Evolutionary conservation across 2,329 filamentous ascomycete species (phyloP).

Genomic region (Microdochium bolleyi): DNA sequence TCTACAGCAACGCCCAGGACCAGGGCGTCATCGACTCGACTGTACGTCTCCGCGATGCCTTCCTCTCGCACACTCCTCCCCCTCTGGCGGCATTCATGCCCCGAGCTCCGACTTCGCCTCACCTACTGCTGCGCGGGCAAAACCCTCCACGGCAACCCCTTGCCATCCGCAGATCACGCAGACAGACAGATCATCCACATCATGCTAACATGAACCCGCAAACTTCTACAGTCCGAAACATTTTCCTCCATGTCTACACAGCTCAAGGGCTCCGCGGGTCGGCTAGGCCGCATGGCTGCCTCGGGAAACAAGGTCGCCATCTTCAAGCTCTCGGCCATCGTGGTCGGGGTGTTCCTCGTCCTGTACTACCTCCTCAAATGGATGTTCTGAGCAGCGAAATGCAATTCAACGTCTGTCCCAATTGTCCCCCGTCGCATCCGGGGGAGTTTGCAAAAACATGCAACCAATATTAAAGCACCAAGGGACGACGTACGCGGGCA

Average conservation of each 20-base stretch:
- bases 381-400: constrained; percentile 40
- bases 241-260: constrained; percentile 82
- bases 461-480: too few species aligned
- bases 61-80: not conserved
- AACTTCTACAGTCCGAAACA: constrained; percentile 60
- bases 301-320: constrained; percentile 87
- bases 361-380: constrained; percentile 66
- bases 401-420: too few species aligned
- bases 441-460: not conserved
- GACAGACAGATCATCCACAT: too few species aligned
- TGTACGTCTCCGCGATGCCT: constrained; percentile 38
- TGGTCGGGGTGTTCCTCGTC: constrained; percentile 64
- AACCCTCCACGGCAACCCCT: too few species aligned
- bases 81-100: too few species aligned
- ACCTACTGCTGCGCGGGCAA: too few species aligned
- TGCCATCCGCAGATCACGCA: too few species aligned
- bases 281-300: constrained; percentile 83
- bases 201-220: constrained; percentile 1
- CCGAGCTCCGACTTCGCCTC: too few species aligned
- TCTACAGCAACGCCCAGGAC: constrained; percentile 89
- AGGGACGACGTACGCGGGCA: too few species aligned
- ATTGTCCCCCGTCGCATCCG: too few species aligned
- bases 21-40: constrained; percentile 85
- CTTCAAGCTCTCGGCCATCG: constrained; percentile 78
- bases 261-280: constrained; percentile 74